Conservation (phyloP, 2,329 filamentous ascomycete species). For the Sclerotinia trifoliorum region DNA sequence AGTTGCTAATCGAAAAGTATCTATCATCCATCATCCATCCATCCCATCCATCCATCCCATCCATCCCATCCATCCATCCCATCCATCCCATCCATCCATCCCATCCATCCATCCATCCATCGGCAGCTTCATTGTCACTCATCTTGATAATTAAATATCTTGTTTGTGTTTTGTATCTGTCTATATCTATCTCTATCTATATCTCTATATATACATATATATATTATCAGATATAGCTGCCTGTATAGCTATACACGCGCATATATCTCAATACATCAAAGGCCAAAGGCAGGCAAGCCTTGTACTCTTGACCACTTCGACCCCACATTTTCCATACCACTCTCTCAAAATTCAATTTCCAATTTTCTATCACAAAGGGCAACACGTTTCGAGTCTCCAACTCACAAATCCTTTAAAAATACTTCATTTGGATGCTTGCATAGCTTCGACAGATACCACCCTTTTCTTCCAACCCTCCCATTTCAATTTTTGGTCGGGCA, state of each 20-base stretch:
- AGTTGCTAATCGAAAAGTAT: neutral
- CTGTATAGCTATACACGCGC: no score
- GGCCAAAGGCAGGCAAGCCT: slow-evolving; percentile 15
- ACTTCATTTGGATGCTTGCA: neutral
- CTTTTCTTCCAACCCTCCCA: neutral
- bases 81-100: no score
- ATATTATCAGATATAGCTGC: neutral
- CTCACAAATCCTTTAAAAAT: neutral
- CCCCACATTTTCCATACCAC: slow-evolving; percentile 8
- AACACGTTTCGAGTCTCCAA: neutral
- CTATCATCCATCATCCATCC: neutral
- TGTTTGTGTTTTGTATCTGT: neutral
- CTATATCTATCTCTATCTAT: no score
- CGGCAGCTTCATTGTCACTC: neutral
- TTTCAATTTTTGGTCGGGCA: no score
- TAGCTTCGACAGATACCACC: neutral
- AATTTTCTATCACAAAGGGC: slow-evolving; percentile 11
- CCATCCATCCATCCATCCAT: neutral
- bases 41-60: neutral
- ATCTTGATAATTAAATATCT: neutral
- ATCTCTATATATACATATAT: neutral
- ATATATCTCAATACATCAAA: neutral
- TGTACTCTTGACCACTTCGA: neutral
- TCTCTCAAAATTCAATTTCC: slow-evolving; percentile 4
- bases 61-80: no score